Evolutionary conservation across 2,329 filamentous ascomycete species (phyloP).

Genomic region (Dactylellina leptospora): DNA sequence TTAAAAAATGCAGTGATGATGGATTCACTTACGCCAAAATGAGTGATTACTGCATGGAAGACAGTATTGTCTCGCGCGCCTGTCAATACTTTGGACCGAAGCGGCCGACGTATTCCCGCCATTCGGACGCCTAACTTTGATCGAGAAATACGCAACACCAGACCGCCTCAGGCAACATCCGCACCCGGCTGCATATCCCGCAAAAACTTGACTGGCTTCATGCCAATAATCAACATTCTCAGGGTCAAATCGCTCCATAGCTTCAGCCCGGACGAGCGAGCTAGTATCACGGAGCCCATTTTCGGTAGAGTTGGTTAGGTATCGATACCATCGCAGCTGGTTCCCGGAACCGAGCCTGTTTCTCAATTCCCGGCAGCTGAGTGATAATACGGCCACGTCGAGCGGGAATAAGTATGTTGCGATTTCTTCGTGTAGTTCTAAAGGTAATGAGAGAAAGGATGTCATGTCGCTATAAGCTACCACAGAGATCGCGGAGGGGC

Average conservation of each 20-base stretch:
- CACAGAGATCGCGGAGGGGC: too few species aligned
- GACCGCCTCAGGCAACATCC: background rate
- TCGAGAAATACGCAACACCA: background rate
- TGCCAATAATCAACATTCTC: background rate
- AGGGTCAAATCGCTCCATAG: background rate
- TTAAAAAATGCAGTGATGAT: too few species aligned
- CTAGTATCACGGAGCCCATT: background rate
- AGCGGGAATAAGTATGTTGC: background rate
- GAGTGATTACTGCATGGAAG: too few species aligned
- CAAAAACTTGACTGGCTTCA: background rate
- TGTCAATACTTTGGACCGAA: too few species aligned
- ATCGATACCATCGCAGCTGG: conserved; percentile 1
- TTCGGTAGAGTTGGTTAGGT: background rate
- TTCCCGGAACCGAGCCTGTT: background rate
- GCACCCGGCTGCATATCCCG: background rate
- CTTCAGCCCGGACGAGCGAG: background rate
- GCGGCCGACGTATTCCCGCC: too few species aligned
- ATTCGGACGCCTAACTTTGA: too few species aligned
- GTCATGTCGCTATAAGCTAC: too few species aligned
- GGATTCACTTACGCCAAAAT: too few species aligned
- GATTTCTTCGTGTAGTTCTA: background rate
- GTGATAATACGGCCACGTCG: conserved; percentile 4
- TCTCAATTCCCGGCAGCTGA: background rate
- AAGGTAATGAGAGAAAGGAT: background rate
- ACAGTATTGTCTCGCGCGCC: too few species aligned